phyloP scores from a whole-genome alignment of 2,329 filamentous ascomycete species.

The Diaporthe longicolla region DNA sequence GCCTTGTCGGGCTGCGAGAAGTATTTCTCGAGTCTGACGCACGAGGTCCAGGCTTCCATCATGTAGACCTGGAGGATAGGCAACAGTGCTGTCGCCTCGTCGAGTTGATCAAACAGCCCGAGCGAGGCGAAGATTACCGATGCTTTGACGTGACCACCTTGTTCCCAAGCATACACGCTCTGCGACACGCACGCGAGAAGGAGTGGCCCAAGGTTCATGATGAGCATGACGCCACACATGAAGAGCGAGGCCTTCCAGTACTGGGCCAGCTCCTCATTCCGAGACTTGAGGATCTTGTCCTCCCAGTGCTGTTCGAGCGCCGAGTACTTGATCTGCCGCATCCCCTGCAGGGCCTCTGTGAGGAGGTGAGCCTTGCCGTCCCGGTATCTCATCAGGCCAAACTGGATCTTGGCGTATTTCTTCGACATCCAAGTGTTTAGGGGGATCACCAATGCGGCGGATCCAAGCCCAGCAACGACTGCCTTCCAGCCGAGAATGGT shows the following conservation, averaged over 20 bases:
- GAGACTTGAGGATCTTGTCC: slow-evolving; percentile 51
- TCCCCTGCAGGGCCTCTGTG: slow-evolving; percentile 54
- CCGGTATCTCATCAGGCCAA: slow-evolving; percentile 54
- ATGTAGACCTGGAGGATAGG: slow-evolving; percentile 53
- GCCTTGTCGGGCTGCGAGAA: slow-evolving; percentile 51
- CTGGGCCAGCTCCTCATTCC: slow-evolving; percentile 53
- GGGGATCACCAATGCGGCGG: slow-evolving; percentile 49
- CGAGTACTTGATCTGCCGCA: slow-evolving; percentile 57
- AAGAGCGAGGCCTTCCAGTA: slow-evolving; percentile 52
- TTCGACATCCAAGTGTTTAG: slow-evolving; percentile 50
- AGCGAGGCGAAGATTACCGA: slow-evolving; percentile 55
- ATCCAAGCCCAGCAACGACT: slow-evolving; percentile 50
- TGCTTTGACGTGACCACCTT: slow-evolving; percentile 50
- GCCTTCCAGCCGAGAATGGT: slow-evolving; percentile 52
- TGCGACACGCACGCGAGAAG: slow-evolving; percentile 52
- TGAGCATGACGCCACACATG: slow-evolving; percentile 50
- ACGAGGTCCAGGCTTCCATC: slow-evolving; percentile 55
- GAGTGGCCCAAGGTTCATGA: slow-evolving; percentile 52
- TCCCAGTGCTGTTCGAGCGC: slow-evolving; percentile 54
- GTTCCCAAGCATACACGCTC: slow-evolving; percentile 51
- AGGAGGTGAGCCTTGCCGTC: slow-evolving; percentile 54
- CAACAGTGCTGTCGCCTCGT: slow-evolving; percentile 51
- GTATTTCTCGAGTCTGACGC: slow-evolving; percentile 53
- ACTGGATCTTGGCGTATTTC: slow-evolving; percentile 51
- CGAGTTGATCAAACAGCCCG: slow-evolving; percentile 54